Percentiles rank a stretch among this genome's conserved stretches.
These are phyloP conservation scores for Lichtheimia ornata DNA, from an alignment of 371 early-diverging fungal genomes.

Conservation along the genomic window DNA sequence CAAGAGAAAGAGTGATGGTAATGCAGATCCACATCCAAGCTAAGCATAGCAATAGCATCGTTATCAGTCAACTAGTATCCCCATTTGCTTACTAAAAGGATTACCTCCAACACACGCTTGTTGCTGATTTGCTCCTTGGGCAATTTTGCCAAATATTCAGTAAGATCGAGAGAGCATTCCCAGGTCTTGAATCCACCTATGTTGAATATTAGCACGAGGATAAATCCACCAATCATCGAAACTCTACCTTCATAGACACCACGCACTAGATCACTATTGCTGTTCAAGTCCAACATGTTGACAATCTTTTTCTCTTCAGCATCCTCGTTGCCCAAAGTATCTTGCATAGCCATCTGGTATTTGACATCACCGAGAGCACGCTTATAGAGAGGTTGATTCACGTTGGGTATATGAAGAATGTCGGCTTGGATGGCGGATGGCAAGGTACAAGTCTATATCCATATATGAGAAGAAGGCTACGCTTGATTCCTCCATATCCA, in stretches of 20 bases:
- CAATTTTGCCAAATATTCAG: conserved; percentile 60
- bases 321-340: conserved; percentile 43
- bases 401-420: conserved; percentile 25
- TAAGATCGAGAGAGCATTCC: conserved; percentile 91
- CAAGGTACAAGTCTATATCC: conserved; percentile 32
- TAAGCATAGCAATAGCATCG: conserved; percentile 27
- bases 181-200: conserved; percentile 91
- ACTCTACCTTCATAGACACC: conserved; percentile 84
- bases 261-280: conserved; percentile 75
- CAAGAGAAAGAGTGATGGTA: conserved; percentile 83
- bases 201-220: not conserved
- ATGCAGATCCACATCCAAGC: conserved; percentile 91
- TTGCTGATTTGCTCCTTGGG: conserved; percentile 40
- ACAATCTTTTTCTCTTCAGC: conserved; percentile 33
- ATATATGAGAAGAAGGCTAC: not conserved
- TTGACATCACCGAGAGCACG: conserved; percentile 83
- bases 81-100: not conserved
- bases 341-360: conserved; percentile 79
- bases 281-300: conserved; percentile 57
- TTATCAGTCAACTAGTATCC: too few species aligned
- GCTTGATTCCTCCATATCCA: not conserved
- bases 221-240: not conserved
- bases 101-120: conserved; percentile 70
- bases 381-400: conserved; percentile 41
- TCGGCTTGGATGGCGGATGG: conserved; percentile 46